These are phyloP conservation scores for Sugiyamaella smithiae DNA, from an alignment of 805 yeast species.

Conservation along the genomic window DNA sequence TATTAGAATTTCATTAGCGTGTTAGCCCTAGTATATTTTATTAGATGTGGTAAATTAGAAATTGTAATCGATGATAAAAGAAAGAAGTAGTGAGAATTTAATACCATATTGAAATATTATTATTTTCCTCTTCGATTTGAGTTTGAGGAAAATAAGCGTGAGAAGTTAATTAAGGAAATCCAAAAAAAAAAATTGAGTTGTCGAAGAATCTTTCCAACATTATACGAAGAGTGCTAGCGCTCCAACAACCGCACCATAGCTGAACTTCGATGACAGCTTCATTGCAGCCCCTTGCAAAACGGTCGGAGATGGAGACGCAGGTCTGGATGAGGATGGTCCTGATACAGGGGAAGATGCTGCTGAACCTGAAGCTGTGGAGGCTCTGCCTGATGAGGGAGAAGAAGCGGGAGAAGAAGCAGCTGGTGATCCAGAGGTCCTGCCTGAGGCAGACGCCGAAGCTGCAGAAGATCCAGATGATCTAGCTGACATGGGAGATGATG, in stretches of 20 bases:
- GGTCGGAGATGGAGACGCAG: conserved; percentile 10
- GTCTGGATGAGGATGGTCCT: not conserved
- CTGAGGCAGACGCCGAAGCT: not conserved
- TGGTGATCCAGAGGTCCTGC: not conserved
- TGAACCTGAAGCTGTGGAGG: conserved; percentile 9
- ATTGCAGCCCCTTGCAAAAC: conserved; percentile 13
- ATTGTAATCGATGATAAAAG: no score
- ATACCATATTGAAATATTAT: no score
- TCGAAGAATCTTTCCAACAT: no score
- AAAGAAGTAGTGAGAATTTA: no score
- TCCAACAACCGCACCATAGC: not conserved
- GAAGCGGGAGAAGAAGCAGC: conserved; percentile 6
- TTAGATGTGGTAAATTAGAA: no score
- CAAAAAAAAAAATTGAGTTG: no score
- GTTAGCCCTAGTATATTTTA: no score
- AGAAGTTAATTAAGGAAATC: no score
- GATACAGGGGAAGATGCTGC: conserved; percentile 2
- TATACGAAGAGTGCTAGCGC: not conserved
- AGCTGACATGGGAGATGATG: conserved; percentile 4
- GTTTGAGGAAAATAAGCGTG: no score
- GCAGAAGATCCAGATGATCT: conserved; percentile 1
- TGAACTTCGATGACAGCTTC: not conserved
- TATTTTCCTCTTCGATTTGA: no score
- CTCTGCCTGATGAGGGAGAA: not conserved
- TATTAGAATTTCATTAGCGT: no score